A percentile compares a stretch with the other conserved stretches of the same genome.
Evolutionary conservation across 2,329 filamentous ascomycete species (phyloP).

Genomic region (Arthrobotrys megalospora): DNA sequence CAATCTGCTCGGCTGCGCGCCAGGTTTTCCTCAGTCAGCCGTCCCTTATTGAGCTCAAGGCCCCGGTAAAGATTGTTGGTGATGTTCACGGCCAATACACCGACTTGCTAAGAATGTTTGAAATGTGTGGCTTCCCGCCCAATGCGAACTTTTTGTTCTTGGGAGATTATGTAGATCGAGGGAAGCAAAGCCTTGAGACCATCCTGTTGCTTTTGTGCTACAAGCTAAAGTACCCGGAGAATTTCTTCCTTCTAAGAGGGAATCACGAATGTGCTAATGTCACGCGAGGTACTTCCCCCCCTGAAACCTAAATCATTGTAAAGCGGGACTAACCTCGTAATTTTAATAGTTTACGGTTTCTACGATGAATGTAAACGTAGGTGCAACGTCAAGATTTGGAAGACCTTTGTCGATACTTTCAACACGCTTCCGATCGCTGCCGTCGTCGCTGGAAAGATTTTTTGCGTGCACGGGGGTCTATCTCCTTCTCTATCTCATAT

Average conservation of each 20-base stretch:
- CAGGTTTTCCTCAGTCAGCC: conserved; percentile 94
- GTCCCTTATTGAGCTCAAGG: conserved; percentile 89
- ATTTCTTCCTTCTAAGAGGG: conserved; percentile 93
- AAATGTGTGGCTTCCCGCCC: conserved; percentile 98
- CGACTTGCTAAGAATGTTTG: conserved; percentile 95
- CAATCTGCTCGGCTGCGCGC: conserved; percentile 89
- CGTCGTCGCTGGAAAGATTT: conserved; percentile 98
- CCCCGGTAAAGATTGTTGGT: conserved; percentile 97
- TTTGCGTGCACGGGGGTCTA: conserved; percentile 94
- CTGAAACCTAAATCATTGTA: not conserved
- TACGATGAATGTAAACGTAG: conserved; percentile 98
- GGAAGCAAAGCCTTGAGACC: conserved; percentile 95
- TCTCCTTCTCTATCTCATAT: conserved; percentile 94
- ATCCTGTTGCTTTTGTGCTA: conserved; percentile 94
- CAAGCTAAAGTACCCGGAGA: conserved; percentile 96
- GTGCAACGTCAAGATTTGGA: conserved; percentile 98
- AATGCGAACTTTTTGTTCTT: conserved; percentile 93
- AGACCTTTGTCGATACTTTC: conserved; percentile 96
- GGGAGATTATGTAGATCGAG: conserved; percentile 95
- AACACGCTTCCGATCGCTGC: conserved; percentile 94
- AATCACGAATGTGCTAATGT: conserved; percentile 99
- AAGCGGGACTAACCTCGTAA: not conserved
- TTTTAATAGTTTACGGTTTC: conserved; percentile 83
- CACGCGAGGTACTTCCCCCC: conserved; percentile 72
- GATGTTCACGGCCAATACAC: conserved; percentile 98